Evolutionary conservation across 768 basidiomycete genomes (phyloP), one percentile per base, ranked within the genome.

Genomic region (Stropharia rugosoannulata): DNA sequence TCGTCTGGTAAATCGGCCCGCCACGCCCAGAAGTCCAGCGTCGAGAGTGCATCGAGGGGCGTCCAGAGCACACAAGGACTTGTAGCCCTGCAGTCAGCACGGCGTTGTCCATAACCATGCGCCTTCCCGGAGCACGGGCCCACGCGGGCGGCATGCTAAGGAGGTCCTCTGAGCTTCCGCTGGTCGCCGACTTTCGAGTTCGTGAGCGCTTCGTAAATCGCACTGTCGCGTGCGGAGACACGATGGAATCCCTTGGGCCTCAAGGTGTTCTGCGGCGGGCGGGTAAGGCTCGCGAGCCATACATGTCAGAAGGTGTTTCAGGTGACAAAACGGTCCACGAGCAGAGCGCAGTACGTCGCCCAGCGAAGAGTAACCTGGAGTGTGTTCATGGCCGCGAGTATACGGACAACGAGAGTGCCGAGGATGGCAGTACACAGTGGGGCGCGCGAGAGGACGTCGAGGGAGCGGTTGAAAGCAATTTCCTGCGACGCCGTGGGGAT

Each of bases 11-110:
- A 27, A 27, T 46, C 22, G 11, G 45, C 22, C 22, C 45, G 19
- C 45, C 45, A 46, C 45, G 45, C 45, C 45, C 45, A 46, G 22
- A 18, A 22, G 13, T 85, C 79, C 13, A 88, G 70, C n/a, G 81
- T 58, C 35, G 65, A 70, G 40, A 87, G 73, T 0, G 85, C 87
- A 19, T 72, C 67, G 13, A 77, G 74, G 0, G 72, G 4, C 72
- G 72, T 4, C 75, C 74, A 1, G 66, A 64, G 40, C 74, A 70
- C 0, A 80, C 78, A 2, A 85, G 67, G 0, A 81, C 73, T 53
- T 80, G 76, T 13, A 86, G 57, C 2, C 85, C 86, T 0, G 74
- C 71, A 0, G 75, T 75, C 38, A 89, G 66, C 1, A 80, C 76
- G 13, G 75, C 64, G 8, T 69, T 66, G 58, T 87, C 84, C 15